Evolutionary conservation across 1,284 basidiomycete genomes (phyloP).

Genomic region (Melampsora abietis-canadensis): DNA sequence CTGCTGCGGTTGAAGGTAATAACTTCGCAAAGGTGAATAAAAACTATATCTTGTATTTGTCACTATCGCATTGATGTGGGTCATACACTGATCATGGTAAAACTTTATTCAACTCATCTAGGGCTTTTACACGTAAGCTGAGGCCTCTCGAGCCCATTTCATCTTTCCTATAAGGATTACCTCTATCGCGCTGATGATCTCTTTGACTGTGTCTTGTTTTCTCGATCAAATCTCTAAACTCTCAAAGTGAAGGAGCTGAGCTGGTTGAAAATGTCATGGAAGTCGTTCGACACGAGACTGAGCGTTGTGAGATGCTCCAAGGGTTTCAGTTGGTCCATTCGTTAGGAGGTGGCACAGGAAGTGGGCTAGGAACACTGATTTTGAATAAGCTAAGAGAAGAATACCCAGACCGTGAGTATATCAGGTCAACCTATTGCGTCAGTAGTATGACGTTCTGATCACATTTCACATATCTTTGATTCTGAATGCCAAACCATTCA

Average conservation of each 20-base stretch:
- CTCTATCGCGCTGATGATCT: constrained; percentile 32
- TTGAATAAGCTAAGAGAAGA: constrained; percentile 54
- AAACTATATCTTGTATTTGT: background rate
- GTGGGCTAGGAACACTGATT: constrained; percentile 53
- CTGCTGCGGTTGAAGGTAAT: constrained; percentile 2
- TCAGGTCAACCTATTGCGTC: constrained; percentile 51
- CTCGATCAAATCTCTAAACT: constrained; percentile 46
- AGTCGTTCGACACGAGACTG: constrained; percentile 53
- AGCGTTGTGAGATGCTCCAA: constrained; percentile 53
- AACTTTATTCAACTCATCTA: background rate
- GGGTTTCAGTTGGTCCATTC: constrained; percentile 54
- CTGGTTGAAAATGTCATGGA: constrained; percentile 54
- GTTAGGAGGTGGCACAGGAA: constrained; percentile 54
- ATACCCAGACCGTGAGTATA: constrained; percentile 53
- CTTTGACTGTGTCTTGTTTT: background rate
- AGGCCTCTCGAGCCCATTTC: background rate
- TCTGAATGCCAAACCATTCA: constrained; percentile 1
- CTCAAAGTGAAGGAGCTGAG: constrained; percentile 54
- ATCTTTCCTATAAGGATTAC: background rate
- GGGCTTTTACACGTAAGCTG: constrained; percentile 40
- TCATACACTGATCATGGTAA: background rate
- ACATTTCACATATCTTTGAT: constrained; percentile 46
- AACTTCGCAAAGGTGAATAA: constrained; percentile 31
- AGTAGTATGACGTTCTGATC: constrained; percentile 49
- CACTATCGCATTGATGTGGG: background rate